Base-by-base conservation (phyloP, 1,284 basidiomycete genomes). In the Fomitopsis schrenkii region DNA sequence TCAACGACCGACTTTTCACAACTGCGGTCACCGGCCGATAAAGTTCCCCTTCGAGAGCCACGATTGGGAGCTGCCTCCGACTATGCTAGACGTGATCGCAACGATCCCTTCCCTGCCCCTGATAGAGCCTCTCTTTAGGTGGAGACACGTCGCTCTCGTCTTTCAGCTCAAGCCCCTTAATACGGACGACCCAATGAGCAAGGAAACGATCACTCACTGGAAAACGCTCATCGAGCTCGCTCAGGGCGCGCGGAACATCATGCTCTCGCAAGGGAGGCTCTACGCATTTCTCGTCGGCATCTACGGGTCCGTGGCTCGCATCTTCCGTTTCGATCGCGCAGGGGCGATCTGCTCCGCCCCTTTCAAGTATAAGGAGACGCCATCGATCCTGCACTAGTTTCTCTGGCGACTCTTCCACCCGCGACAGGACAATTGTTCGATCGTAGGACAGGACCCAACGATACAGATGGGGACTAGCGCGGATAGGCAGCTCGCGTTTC, bases 191-290 rank as follows among this genome's bases (percentile, higher is more conserved):
- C 45, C 45, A 22, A 40, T 46, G 45, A 19, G 5, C 3, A 45
- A 26, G 26, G 26, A 54, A 33, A 54, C 15, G 26, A n/a, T 14
- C 10, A 46, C 45, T 2, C 45, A 46, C 12, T 46, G 45, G 45
- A 26, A 54, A 4, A 55, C 59, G n/a, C 15, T 63, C 17, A 45
- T 30, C 33, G 56, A 59, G 38, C 41, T 63, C 7, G 59, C 59
- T 0, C 59, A 56, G 54, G 60, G 48, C 45, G 64, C 62, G 1
- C 35, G 62, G 9, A 63, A 57, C 30, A 55, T 66, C 5, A 19
- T 66, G 42, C 50, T 63, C 6, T 59, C 64, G 0, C 58, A 66
- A n/a, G 60, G 60, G 0, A 48, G 61, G 54, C 62, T 66, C 35
- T 58, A 41, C 12, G 42, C 61, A 1, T 66, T 62, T 17, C 54